These are phyloP conservation scores for Phytophthora meadii DNA, from an alignment of 352 stramenopile species.

Conservation along the genomic window DNA sequence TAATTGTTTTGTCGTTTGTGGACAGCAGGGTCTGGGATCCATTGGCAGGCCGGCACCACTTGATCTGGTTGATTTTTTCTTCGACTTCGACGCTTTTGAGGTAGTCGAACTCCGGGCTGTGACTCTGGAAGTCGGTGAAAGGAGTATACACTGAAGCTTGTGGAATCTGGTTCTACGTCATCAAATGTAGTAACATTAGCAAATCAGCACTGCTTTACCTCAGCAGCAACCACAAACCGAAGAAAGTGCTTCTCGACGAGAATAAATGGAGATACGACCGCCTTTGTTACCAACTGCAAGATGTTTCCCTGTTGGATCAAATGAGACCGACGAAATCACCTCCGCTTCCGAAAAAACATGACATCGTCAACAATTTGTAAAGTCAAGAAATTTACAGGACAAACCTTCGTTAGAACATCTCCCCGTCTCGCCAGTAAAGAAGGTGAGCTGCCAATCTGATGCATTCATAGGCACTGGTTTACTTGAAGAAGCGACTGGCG, in stretches of 20 bases:
- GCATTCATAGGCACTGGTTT: not conserved
- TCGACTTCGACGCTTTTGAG: constrained; percentile 98
- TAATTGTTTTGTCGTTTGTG: constrained; percentile 99
- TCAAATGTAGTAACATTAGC: not conserved
- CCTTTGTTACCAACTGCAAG: constrained; percentile 87
- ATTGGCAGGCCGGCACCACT: constrained; percentile 90
- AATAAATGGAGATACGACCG: constrained; percentile 92
- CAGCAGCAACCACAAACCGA: too few relatives aligned
- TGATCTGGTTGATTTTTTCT: constrained; percentile 98
- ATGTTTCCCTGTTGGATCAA: not conserved
- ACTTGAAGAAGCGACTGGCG: not conserved
- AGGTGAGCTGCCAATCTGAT: not conserved
- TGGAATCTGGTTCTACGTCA: constrained; percentile 38
- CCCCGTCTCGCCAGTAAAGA: not conserved
- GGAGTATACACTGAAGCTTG: constrained; percentile 47
- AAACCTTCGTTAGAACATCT: not conserved
- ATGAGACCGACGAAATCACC: not conserved
- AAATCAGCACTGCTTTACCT: constrained; percentile 4
- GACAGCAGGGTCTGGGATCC: constrained; percentile 93
- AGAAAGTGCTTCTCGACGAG: constrained; percentile 40
- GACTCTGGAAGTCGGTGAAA: constrained; percentile 95
- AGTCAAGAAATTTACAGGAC: not conserved
- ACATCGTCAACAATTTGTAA: not conserved
- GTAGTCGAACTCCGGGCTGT: constrained; percentile 98
- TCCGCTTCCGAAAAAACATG: not conserved